Evolutionary conservation across 176 grass and related monocot genomes (phyloP), one percentile per base, ranked within the genome.

Genomic region (Oryza coarctata): DNA sequence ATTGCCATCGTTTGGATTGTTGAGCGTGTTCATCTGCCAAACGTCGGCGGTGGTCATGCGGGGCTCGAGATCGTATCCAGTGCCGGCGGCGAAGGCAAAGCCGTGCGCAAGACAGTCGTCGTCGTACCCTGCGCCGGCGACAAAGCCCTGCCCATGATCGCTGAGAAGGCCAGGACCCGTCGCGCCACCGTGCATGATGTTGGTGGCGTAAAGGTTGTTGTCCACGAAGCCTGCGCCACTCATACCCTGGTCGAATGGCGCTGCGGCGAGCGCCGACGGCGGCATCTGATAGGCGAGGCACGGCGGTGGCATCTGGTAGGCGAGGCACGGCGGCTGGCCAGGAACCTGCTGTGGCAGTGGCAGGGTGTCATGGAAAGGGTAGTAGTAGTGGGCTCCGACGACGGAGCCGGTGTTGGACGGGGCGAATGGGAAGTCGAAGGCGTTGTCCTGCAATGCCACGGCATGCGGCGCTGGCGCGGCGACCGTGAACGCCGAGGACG

Each of bases 261-360:
- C 50, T 7, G 50, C 7, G 18, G n/a, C 4, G 22, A 74, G 44
- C 3, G 13, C 0, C 7, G 41, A 23, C 32, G 17, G 31, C 13
- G 43, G 60, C 30, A 34, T 33, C 43, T 23, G 71, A 6, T 31
- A 84, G 63, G 45, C 4, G 35, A 30, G 58, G 52, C 3, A 31
- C 18, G 65, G 50, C 9, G 40, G 68, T 13, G 35, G 33, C 65
- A 81, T 70, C 63, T 69, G 73, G 3, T 55, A 30, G 84, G 58
- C 67, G 31, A 52, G 4, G 68, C 43, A 65, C 3, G 57, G 30
- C 23, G 40, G 58, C 55, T 71, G 74, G 38, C 63, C 36, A 1
- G 67, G n/a, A 2, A 28, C 22, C 30, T 40, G 55, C 38, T 4
- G 76, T 17, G 84, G 58, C 31, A 80, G 67, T 4, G 75, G 57